Base-by-base conservation (phyloP, 306 rosid genomes). In the Macrotyloma uniflorum region DNA sequence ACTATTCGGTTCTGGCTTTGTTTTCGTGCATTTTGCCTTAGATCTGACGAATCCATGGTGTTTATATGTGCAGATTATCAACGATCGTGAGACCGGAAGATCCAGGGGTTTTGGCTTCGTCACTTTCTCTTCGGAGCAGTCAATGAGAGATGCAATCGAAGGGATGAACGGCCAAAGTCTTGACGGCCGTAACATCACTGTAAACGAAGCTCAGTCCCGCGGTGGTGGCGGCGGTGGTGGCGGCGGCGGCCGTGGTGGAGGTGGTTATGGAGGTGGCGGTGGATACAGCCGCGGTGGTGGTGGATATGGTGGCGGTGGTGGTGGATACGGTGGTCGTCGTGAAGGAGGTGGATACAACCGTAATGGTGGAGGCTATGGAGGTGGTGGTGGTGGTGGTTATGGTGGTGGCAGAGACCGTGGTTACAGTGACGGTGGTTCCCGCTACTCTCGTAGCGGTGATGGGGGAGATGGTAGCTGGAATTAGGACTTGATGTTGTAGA, bases 61-160 rank as follows among this genome's bases (percentile, higher is more conserved):
- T 6, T 14, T 4, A 0, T 5, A 0, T 26, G 4, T 67, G 2
- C 81, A 94, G 97, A 80, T 94, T 26, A 91, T 94, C 20, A 91
- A 89, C 55, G 98, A 95, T 70, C 97, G 98, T 1, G 98, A 95
- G 71, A 95, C 97, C 13, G 98, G 99, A 1, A 78, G 99, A 13
- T 92, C 99, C 0, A 91, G 98, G 26, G 99, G 99, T 0, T 95
- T 95, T 0, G 98, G 98, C 75, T 95, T 95, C 40, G 98, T 95
- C 0, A 95, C 99, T 6, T 95, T 93, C 67, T 10, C 82, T 1
- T 12, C 64, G 1, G 98, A 94, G 85, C 65, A 94, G 55, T 28
- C 96, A 0, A 87, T 95, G 98, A 89, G 80, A 72, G 89, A 86
- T 8, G 98, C 98, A 0, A 95, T 95, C 4, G 94, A 93, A 1